These are phyloP conservation scores for Murraya paniculata DNA, from an alignment of 345 rosid species.

Conservation along the genomic window DNA sequence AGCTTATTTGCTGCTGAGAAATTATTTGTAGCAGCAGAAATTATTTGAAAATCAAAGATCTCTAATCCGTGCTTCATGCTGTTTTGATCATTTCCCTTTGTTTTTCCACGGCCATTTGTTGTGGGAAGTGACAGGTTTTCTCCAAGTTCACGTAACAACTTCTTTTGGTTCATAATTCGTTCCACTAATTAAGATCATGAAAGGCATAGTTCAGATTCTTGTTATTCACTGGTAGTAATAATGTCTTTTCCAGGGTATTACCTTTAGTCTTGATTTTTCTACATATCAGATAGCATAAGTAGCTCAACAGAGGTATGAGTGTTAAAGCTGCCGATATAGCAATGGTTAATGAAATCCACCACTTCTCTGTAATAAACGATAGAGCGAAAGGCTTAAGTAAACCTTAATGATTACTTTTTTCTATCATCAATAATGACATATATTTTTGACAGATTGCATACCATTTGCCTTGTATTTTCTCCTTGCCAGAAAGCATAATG, in stretches of 20 bases:
- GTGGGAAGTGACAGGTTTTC: not conserved
- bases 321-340: not conserved
- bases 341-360: not conserved
- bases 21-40: slow-evolving; percentile 5
- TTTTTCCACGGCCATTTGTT: not conserved
- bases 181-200: not conserved
- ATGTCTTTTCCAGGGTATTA: not conserved
- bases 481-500: not conserved
- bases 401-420: too few relatives aligned
- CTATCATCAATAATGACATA: not conserved
- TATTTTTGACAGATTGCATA: not conserved
- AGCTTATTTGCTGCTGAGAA: not conserved
- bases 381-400: too few relatives aligned
- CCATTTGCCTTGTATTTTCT: not conserved
- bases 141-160: slow-evolving; percentile 1
- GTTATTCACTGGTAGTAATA: not conserved
- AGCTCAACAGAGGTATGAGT: not conserved
- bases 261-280: not conserved
- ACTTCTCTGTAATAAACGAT: not conserved
- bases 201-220: not conserved
- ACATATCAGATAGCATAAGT: not conserved
- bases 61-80: not conserved
- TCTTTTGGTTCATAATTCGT: not conserved
- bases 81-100: not conserved
- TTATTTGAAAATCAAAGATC: not conserved